Base-by-base conservation (phyloP, 1,139 yeast genomes). In the Geotrichum citri-aurantii region DNA sequence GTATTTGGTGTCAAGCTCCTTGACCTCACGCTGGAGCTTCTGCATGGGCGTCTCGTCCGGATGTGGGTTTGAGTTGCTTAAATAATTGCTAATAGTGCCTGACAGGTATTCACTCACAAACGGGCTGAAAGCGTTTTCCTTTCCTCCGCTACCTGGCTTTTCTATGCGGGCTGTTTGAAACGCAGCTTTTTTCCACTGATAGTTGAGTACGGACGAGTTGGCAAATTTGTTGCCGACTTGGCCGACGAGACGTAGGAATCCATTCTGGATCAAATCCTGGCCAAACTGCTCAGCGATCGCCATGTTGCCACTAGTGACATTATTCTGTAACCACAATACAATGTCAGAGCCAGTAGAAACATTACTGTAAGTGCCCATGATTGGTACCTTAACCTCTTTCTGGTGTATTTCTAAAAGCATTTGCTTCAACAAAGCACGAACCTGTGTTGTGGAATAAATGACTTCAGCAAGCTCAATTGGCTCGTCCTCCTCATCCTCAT, bases 151-250 rank as follows among this genome's bases (percentile, higher is more conserved):
- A 12, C 54, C 63, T 10, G 61, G 59, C 11, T 55, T 57, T 21
- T 59, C 62, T 26, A 81, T 59, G 23, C 81, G 81, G 1, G 91
- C 85, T 49, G 82, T 75, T 61, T 80, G 83, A 69, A 83, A 88
- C 0, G 88, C 88, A 62, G 79, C 71, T 4, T 84, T 84, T 62
- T 84, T 85, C 96, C 96, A 90, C 71, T 89, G 96, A 68, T 89
- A 90, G 66, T 76, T 80, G 70, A 85, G 83, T 60, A 85, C 88
- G 1, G 92, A 83, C 24, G 92, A 85, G 70, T 89, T 89, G 57
- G 86, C 90, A 71, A 90, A 90, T 59, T 76, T 80, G 60, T 81
- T 79, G 51, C 83, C 85, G 3, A 82, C 81, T 57, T 77, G 77
- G 53, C 82, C 82, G 57, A 89, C 81, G 54, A 83, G 77, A 60